Evolutionary conservation across 345 rosid genomes (phyloP).

Genomic region (Anacardium occidentale): DNA sequence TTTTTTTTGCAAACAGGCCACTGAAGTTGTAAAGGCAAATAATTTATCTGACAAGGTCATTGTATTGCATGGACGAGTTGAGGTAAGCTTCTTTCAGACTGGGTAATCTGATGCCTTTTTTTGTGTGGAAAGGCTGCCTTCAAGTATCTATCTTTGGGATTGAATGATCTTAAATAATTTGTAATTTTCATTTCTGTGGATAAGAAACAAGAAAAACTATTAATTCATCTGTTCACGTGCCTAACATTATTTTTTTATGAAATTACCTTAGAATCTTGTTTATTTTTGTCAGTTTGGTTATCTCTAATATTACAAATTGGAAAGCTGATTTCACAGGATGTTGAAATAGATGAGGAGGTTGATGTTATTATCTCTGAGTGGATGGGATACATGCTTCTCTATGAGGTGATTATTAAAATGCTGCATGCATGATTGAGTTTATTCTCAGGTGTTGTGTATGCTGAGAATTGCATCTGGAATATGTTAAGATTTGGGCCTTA

Average conservation of each 20-base stretch:
- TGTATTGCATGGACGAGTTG: slow-evolving; percentile 92
- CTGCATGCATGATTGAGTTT: slow-evolving; percentile 14
- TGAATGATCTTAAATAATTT: background rate
- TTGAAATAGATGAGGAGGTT: slow-evolving; percentile 89
- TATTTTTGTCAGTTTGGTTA: background rate
- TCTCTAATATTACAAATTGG: background rate
- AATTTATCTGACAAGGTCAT: slow-evolving; percentile 73
- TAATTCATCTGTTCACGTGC: background rate
- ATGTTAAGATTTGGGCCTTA: background rate
- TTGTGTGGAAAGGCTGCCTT: background rate
- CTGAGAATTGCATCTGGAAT: background rate
- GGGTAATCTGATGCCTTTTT: slow-evolving; percentile 7
- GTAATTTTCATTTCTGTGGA: background rate
- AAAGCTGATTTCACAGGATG: slow-evolving; percentile 59
- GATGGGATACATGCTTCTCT: slow-evolving; percentile 99
- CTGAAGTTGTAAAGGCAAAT: slow-evolving; percentile 95
- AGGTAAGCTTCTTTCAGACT: slow-evolving; percentile 51
- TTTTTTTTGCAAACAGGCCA: slow-evolving; percentile 56
- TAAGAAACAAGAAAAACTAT: too few species aligned
- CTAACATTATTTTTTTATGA: background rate
- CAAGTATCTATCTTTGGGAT: background rate
- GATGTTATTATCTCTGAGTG: slow-evolving; percentile 96
- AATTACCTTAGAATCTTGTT: background rate
- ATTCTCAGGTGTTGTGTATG: background rate
- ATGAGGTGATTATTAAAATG: slow-evolving; percentile 62